Percentiles rank a stretch among this genome's conserved stretches.
These are phyloP conservation scores for Porphyridium purpureum DNA, from an alignment of 23 red algal species.

Conservation along the genomic window DNA sequence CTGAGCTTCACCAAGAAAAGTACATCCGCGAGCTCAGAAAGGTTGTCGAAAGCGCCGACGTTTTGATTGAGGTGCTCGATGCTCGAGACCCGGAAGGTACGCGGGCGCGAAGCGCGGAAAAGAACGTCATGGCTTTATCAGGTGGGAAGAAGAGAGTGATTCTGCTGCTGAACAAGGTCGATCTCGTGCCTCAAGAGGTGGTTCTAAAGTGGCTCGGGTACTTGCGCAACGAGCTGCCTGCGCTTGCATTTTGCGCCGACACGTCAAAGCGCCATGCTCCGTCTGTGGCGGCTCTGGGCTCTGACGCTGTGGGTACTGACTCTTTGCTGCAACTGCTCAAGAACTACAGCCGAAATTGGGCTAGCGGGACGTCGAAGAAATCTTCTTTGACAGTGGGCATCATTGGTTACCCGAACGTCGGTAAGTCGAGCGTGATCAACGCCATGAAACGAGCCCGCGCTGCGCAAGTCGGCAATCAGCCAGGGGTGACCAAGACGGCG, in stretches of 20 bases:
- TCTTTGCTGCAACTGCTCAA: slow-evolving; percentile 51
- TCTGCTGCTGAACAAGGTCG: slow-evolving; percentile 90
- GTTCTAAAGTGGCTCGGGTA: slow-evolving; percentile 60
- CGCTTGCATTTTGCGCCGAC: slow-evolving; percentile 43
- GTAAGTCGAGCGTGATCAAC: slow-evolving; percentile 87
- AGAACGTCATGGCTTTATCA: slow-evolving; percentile 30
- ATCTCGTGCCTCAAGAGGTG: slow-evolving; percentile 75
- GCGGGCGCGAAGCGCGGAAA: slow-evolving; percentile 55
- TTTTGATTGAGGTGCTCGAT: slow-evolving; percentile 82
- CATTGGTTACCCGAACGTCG: slow-evolving; percentile 94
- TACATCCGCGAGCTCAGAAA: slow-evolving; percentile 54
- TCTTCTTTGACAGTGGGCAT: slow-evolving; percentile 69
- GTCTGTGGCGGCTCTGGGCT: neutral
- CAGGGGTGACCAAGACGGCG: slow-evolving; percentile 66
- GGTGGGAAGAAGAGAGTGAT: slow-evolving; percentile 66
- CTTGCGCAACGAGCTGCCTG: slow-evolving; percentile 64
- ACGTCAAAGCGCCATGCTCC: neutral
- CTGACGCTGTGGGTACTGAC: slow-evolving; percentile 18
- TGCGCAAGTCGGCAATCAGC: slow-evolving; percentile 51
- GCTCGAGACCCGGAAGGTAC: slow-evolving; percentile 87
- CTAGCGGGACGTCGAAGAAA: slow-evolving; percentile 3
- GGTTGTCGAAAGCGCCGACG: slow-evolving; percentile 62
- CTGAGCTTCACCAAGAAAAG: neutral
- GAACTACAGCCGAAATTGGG: slow-evolving; percentile 36
- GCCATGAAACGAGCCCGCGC: slow-evolving; percentile 52